Conservation (phyloP, 305 asterid species). For the Lippia alba region DNA sequence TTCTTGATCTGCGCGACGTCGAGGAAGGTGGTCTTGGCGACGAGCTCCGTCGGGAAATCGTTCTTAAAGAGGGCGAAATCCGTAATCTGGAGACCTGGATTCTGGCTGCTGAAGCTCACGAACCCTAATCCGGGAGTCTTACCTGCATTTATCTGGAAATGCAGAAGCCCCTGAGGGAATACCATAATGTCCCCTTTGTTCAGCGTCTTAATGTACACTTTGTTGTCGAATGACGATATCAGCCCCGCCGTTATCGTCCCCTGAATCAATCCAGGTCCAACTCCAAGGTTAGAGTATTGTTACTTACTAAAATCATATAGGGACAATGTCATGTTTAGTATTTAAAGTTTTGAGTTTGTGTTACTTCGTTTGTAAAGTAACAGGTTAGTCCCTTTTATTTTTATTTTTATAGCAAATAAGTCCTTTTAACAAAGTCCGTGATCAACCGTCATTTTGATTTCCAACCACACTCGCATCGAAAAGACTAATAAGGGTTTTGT, state of each 20-base stretch:
- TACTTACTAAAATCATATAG: no score
- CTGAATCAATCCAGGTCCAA: not conserved
- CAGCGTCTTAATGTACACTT: slow-evolving; percentile 52
- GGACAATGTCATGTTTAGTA: no score
- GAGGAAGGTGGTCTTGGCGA: slow-evolving; percentile 56
- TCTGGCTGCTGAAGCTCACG: slow-evolving; percentile 62
- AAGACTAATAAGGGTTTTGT: no score
- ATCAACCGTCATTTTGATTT: no score
- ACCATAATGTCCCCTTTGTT: slow-evolving; percentile 67
- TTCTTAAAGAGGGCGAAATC: slow-evolving; percentile 77
- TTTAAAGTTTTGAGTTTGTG: no score
- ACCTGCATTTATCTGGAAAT: slow-evolving; percentile 77
- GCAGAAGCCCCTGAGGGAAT: slow-evolving; percentile 78
- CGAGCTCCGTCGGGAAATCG: slow-evolving; percentile 73
- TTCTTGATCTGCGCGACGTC: slow-evolving; percentile 76
- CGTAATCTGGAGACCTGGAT: slow-evolving; percentile 70
- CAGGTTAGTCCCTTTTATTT: no score
- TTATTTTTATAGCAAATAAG: no score
- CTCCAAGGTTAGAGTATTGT: no score
- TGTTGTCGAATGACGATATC: slow-evolving; percentile 64
- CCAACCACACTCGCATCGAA: no score
- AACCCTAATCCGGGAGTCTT: slow-evolving; percentile 46
- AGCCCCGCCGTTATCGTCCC: slow-evolving; percentile 63
- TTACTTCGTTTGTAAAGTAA: no score
- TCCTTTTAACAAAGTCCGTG: no score